Evolutionary conservation across 495 filamentous ascomycete species (phyloP), one percentile per base, ranked within the genome.

Genomic region (Daldinia bambusicola): DNA sequence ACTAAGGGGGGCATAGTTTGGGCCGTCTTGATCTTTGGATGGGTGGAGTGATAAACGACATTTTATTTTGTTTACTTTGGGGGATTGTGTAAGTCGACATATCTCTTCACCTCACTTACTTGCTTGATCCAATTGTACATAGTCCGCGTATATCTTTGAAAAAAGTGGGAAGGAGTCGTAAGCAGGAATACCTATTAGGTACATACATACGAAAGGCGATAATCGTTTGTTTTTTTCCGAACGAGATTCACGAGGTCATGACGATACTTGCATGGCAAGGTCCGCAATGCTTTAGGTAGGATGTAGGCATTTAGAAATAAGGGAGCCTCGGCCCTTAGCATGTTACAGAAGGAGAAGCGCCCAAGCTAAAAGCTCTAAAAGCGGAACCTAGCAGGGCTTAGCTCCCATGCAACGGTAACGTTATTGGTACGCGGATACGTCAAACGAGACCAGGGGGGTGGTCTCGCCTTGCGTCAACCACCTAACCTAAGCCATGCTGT

Each of bases 301-400:
- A 4, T 7, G 32, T 34, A 34, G 32, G 32, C 7, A 34, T n/a
- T n/a, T 7, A 34, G 7, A 34, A n/a, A 20, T 7, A 18, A 18
- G 6, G 16, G 16, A 7, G 20, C 41, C 41, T 45, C 16, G 16
- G 41, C 16, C 8, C 16, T 45, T 45, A n/a, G 41, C 7, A 16
- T 45, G 16, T 45, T 48, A 48, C 18, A 48, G 43, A 48, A 48
- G 43, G 43, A 48, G 43, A 48, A 10, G 18, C 20, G 20, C 43
- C 37, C 14, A 40, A 40, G 6, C 9, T 20, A 20, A 20, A 48
- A 22, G 43, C 43, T 48, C 18, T 26, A 22, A 48, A 48, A 22
- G 55, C 18, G 60, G 67, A 20, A 30, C 48, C 10, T 32, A 60
- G 16, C 67, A 70, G 61, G 61, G 67, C 67, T 70, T 70, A 70